Base-by-base conservation (phyloP, 1,284 basidiomycete species). In the Fomitopsis betulina region DNA sequence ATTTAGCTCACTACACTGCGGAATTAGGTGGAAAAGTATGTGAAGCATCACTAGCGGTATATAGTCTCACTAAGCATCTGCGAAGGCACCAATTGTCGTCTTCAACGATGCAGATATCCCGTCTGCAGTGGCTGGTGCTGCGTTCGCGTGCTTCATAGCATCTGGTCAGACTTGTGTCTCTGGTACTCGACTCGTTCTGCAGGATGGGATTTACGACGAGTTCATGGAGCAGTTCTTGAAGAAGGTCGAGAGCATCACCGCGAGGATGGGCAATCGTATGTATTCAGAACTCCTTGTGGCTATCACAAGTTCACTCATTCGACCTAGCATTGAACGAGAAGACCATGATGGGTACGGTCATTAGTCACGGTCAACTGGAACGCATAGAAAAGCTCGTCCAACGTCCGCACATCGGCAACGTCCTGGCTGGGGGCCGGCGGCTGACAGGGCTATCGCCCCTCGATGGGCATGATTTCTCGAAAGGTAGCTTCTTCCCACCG, bases 81-180 rank as follows among this genome's bases (percentile, higher is more conserved):
- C 51, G 33, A 17, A 91, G 87, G 86, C 91, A 13, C 91, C 91
- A 0, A 81, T 93, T 47, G 70, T 93, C 13, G 76, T 93, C 9
- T 92, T 93, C 65, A 77, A 86, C 54, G 91, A 94, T 67, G 86
- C 88, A 17, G 86, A 91, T 63, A 65, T 91, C 50, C 65, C 75
- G 37, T 79, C 80, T 35, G 86, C 91, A 0, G 87, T 90, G 17
- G 91, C 92, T 63, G 91, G 91, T 15, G 82, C 81, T 2, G 86
- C 89, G 2, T 93, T 93, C 68, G 86, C 91, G n/a, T 82, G 86
- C 0, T 94, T 93, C 65, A 76, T 93, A 39, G 91, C 91, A 1
- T 91, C 91, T 35, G 91, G 92, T 1, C 91, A 94, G 73, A 93
- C 91, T 15, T 93, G 90, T 61, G 87, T 93, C 21, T 91, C 90